Evolutionary conservation across 164 flowering plant species (phyloP).

Genomic region (Sedum album): DNA sequence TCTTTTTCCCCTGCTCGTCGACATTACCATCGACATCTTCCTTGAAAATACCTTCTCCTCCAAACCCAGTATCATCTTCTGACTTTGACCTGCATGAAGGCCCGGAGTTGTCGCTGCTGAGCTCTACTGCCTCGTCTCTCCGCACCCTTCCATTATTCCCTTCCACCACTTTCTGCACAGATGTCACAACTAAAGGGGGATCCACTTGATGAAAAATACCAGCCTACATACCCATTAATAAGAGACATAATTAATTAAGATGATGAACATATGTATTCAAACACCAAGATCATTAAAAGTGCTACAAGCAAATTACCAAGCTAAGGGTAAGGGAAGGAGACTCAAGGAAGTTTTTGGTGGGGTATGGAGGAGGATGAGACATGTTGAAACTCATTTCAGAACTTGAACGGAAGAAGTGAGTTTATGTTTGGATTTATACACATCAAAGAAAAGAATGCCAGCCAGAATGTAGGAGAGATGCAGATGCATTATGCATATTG

Average conservation of each 20-base stretch:
- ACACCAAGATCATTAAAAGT: not conserved
- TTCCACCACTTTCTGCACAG: slow-evolving; percentile 40
- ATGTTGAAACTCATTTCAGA: slow-evolving; percentile 53
- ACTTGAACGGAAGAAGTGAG: slow-evolving; percentile 12
- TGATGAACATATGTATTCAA: not conserved
- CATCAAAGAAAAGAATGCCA: slow-evolving; percentile 22
- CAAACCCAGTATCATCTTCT: slow-evolving; percentile 40
- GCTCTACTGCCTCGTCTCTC: slow-evolving; percentile 42
- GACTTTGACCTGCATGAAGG: slow-evolving; percentile 48
- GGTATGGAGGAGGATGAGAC: slow-evolving; percentile 34
- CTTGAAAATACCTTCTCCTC: slow-evolving; percentile 24
- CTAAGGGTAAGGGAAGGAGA: slow-evolving; percentile 90
- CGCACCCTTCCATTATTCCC: slow-evolving; percentile 47
- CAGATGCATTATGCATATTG: not conserved
- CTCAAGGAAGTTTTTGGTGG: slow-evolving; percentile 70
- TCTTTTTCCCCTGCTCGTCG: slow-evolving; percentile 48
- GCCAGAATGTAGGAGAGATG: slow-evolving; percentile 22
- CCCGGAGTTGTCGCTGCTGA: slow-evolving; percentile 85
- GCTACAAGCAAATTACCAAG: slow-evolving; percentile 40
- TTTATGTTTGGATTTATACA: slow-evolving; percentile 11
- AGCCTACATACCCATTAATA: slow-evolving; percentile 36
- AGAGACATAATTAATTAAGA: not conserved
- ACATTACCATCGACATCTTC: slow-evolving; percentile 21
- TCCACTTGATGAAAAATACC: slow-evolving; percentile 71
- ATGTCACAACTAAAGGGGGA: slow-evolving; percentile 14